Percentiles rank a stretch among this genome's conserved stretches.
These are phyloP conservation scores for Trichocomaceae sp. DNA, from an alignment of 2,329 filamentous ascomycete genomes.

Conservation along the genomic window DNA sequence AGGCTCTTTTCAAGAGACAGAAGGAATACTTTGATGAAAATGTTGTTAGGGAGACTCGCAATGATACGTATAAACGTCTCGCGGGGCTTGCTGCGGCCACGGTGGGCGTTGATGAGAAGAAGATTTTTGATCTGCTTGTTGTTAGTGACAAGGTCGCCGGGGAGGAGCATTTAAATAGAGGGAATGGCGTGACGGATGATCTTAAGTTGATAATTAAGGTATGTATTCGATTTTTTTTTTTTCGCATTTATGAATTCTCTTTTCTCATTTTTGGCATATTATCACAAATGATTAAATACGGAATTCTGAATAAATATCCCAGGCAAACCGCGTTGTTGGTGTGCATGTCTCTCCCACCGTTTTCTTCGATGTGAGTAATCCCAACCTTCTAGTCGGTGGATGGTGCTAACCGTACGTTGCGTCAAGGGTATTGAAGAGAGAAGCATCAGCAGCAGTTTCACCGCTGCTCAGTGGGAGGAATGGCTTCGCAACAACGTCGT, in stretches of 20 bases:
- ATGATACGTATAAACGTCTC: constrained; percentile 73
- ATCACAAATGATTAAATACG: constrained; percentile 1
- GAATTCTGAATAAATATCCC: constrained; percentile 10
- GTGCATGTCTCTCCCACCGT: constrained; percentile 90
- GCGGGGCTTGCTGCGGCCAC: constrained; percentile 66
- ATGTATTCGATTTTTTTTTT: constrained; percentile 12
- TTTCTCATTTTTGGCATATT: neutral
- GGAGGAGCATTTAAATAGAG: constrained; percentile 63
- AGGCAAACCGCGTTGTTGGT: constrained; percentile 62
- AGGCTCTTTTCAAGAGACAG: constrained; percentile 62
- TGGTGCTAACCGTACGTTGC: constrained; percentile 20
- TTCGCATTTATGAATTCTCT: constrained; percentile 3
- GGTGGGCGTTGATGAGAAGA: constrained; percentile 63
- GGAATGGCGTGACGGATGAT: constrained; percentile 78
- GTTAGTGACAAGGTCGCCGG: constrained; percentile 58
- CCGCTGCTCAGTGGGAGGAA: constrained; percentile 72
- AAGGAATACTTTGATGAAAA: constrained; percentile 75
- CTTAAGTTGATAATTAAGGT: constrained; percentile 78
- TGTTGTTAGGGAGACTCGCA: constrained; percentile 76
- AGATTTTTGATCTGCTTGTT: constrained; percentile 61
- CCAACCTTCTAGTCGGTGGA: neutral
- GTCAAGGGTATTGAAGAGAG: constrained; percentile 62
- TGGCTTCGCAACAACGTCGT: constrained; percentile 64
- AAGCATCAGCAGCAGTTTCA: constrained; percentile 73
- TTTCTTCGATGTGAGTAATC: constrained; percentile 60